Base-by-base conservation (phyloP, 2,329 filamentous ascomycete species). In the Grosmannia penicillata region DNA sequence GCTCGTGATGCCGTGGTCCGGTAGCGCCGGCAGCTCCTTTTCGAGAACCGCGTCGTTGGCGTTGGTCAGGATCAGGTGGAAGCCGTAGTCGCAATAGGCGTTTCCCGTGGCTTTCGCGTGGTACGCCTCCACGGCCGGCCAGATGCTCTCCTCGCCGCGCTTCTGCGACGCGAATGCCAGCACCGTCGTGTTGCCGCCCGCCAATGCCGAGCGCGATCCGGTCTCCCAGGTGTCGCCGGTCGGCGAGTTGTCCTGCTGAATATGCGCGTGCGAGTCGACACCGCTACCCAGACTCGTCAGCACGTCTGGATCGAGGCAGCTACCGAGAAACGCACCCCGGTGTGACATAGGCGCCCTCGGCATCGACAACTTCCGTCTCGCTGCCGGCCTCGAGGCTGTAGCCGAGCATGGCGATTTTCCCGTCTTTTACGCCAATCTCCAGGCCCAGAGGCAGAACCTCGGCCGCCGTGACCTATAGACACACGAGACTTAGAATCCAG, bases 61-160 rank as follows among this genome's bases (percentile, higher is more conserved):
- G 36, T 68, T 66, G 0, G 64, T 61, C 21, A 69, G 51, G 37
- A 70, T 64, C 36, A 68, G 51, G 43, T 75, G 69, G 45, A 72
- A 69, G 3, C 64, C 62, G 45, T 75, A 75, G 51, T 75, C 71
- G 43, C 65, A 67, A 48, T 70, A 73, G 26, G 56, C 71, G 48
- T 60, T 80, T 22, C 75, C 75, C 0, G 61, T 62, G 33, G 66
- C 77, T 21, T 72, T 85, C 28, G 72, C 77, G 47, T 75, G 74
- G 47, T 85, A 83, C 49, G 79, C 80, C 39, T 62, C 71, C 38
- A 74, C 82, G 55, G 80, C 84, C 54, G 73, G 78, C 56, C 59
- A 69, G 55, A 69, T 63, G 7, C 58, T 63, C 5, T 56, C 52
- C 13, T 70, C 59, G 3, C 53, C 46, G 21, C 62, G 63, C 26